Evolutionary conservation across 2,329 filamentous ascomycete genomes (phyloP), one percentile per base, ranked within the genome.

Genomic region (Penicillium glabrum): DNA sequence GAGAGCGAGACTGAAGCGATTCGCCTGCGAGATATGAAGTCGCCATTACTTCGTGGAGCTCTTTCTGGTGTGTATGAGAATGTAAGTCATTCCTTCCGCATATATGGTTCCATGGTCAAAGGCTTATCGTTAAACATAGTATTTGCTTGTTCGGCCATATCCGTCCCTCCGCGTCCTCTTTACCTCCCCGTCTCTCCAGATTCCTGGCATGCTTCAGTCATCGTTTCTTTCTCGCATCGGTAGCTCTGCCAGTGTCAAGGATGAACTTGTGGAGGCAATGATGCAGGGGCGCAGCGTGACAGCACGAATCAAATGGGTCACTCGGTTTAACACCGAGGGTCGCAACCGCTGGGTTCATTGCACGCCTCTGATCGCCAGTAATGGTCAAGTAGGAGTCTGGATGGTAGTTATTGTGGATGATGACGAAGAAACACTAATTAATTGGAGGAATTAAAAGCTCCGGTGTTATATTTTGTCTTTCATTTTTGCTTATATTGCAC

Each of bases 261-360:
- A 81, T 14, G 82, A 84, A 35, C 75, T 86, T 5, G 71, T 76
- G 19, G 74, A 79, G n/a, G 88, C 89, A 0, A 81, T 93, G 23
- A 81, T 82, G 5, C 83, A 87, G 64, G 88, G 88, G 0, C 83
- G 85, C 45, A 87, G 88, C 46, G 86, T 92, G 5, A 92, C 89
- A 1, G 88, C 88, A 4, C 90, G 90, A 68, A 83, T 93, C 14
- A 83, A 84, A 51, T 93, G 89, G 89, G 75, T 90, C 1, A 80
- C 79, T 46, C 77, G 78, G 44, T 72, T 72, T 5, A 78, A 81
- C 33, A 73, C 77, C 19, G 81, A 84, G 51, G 89, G 88, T 0
- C 81, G 87, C 19, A 81, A 83, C 48, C 82, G 88, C 44, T 92
- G 89, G 89, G 88, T 92, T 41, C 89, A 92, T 70, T 89, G 88